These are phyloP conservation scores for Dactylellina cionopaga DNA, from an alignment of 2,329 filamentous ascomycete genomes.

Conservation along the genomic window DNA sequence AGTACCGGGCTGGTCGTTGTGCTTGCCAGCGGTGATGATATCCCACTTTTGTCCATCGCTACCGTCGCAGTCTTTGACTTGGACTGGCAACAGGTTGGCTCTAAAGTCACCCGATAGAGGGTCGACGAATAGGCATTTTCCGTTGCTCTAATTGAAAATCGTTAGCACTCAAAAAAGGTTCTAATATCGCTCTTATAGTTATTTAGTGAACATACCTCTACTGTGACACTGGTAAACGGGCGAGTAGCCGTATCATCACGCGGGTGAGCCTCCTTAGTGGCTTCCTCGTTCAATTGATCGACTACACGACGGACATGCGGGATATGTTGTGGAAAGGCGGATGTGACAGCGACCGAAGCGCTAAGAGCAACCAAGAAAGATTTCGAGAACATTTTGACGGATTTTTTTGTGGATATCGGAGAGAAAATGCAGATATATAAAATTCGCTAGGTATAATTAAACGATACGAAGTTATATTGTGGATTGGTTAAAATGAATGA, in stretches of 20 bases:
- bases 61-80: conserved; percentile 63
- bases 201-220: conserved; percentile 55
- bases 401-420: conserved; percentile 19
- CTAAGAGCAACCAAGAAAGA: conserved; percentile 29
- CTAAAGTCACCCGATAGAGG: conserved; percentile 68
- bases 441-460: background rate
- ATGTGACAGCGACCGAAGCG: conserved; percentile 21
- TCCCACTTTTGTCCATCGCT: conserved; percentile 66
- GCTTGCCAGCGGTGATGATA: conserved; percentile 66
- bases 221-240: conserved; percentile 63
- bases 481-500: conserved; percentile 23
- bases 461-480: background rate
- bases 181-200: background rate
- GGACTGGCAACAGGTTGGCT: conserved; percentile 66
- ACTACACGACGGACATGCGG: conserved; percentile 61
- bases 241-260: conserved; percentile 65
- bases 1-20: conserved; percentile 64
- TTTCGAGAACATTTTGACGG: conserved; percentile 45
- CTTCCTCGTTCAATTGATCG: conserved; percentile 64
- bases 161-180: conserved; percentile 42
- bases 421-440: background rate
- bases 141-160: conserved; percentile 63
- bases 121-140: conserved; percentile 67
- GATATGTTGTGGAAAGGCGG: conserved; percentile 23
- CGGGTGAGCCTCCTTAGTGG: conserved; percentile 65